Evolutionary conservation across 192 early-diverging fungal species (phyloP).

Genomic region (Coemansia sp.): DNA sequence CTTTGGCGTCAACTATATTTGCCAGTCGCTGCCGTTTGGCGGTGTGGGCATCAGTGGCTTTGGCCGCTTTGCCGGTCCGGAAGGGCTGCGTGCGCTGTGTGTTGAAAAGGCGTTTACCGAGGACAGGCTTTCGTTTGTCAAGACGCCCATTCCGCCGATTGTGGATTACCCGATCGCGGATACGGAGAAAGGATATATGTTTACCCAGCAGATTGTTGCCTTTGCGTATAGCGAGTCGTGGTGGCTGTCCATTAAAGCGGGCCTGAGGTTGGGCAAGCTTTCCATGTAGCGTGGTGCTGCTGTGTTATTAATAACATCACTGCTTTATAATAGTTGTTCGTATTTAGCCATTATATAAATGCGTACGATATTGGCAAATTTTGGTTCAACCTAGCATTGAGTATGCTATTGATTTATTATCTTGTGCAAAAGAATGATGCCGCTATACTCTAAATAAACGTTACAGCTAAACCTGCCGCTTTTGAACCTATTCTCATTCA

Average conservation of each 20-base stretch:
- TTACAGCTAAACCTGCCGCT: too few relatives aligned
- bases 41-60: conserved; percentile 78
- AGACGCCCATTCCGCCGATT: conserved; percentile 72
- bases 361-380: too few relatives aligned
- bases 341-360: too few relatives aligned
- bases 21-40: conserved; percentile 80
- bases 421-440: too few relatives aligned
- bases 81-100: conserved; percentile 72
- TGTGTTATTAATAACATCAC: too few relatives aligned
- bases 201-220: conserved; percentile 59
- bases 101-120: conserved; percentile 69
- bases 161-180: conserved; percentile 74
- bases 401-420: too few relatives aligned
- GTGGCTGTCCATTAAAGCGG: conserved; percentile 56
- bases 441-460: too few relatives aligned
- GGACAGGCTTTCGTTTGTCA: conserved; percentile 69
- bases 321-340: too few relatives aligned
- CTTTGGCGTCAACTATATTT: conserved; percentile 82
- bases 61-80: conserved; percentile 72
- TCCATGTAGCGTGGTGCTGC: conserved; percentile 24
- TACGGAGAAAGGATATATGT: conserved; percentile 56
- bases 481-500: too few relatives aligned
- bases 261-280: conserved; percentile 56
- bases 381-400: too few relatives aligned
- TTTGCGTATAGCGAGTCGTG: conserved; percentile 56